Evolutionary conservation across 371 early-diverging fungal genomes (phyloP).

Genomic region (Gilbertella persicaria): DNA sequence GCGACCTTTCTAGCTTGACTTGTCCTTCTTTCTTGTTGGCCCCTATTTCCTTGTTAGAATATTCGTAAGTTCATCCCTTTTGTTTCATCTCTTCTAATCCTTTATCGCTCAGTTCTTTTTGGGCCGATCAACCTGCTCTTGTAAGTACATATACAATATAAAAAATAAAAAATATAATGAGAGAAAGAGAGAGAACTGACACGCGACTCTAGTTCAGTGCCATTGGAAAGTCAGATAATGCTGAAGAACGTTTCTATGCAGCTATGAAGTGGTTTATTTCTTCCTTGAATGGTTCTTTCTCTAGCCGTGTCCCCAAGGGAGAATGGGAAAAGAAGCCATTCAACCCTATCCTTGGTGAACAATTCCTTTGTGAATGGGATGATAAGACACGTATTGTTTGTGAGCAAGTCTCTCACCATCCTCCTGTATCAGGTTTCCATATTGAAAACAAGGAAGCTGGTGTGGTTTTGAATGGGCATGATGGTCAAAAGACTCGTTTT

Average conservation of each 20-base stretch:
- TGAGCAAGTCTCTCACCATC: conserved; percentile 82
- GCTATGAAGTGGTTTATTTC: conserved; percentile 80
- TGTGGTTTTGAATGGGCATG: conserved; percentile 72
- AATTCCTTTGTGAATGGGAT: conserved; percentile 74
- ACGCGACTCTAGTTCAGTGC: conserved; percentile 36
- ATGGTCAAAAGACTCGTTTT: conserved; percentile 83
- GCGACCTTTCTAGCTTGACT: conserved; percentile 77
- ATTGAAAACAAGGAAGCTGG: conserved; percentile 73
- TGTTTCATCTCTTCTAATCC: neutral
- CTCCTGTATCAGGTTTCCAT: conserved; percentile 73
- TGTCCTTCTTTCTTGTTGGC: conserved; percentile 79
- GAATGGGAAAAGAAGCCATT: conserved; percentile 86
- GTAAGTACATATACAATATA: conserved; percentile 21
- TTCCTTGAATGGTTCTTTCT: conserved; percentile 73
- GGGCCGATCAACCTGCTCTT: conserved; percentile 50
- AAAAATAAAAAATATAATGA: neutral
- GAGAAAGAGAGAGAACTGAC: neutral
- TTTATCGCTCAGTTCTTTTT: conserved; percentile 33
- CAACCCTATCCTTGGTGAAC: conserved; percentile 87
- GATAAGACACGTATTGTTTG: conserved; percentile 66
- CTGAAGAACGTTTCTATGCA: conserved; percentile 74
- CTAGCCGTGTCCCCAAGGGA: conserved; percentile 67
- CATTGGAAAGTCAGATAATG: conserved; percentile 56
- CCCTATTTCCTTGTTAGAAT: conserved; percentile 77
- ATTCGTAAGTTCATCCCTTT: conserved; percentile 58